Percentiles rank a stretch among this genome's conserved stretches.
Evolutionary conservation across 306 rosid genomes (phyloP).

Genomic region (Ziziphus jujuba): DNA sequence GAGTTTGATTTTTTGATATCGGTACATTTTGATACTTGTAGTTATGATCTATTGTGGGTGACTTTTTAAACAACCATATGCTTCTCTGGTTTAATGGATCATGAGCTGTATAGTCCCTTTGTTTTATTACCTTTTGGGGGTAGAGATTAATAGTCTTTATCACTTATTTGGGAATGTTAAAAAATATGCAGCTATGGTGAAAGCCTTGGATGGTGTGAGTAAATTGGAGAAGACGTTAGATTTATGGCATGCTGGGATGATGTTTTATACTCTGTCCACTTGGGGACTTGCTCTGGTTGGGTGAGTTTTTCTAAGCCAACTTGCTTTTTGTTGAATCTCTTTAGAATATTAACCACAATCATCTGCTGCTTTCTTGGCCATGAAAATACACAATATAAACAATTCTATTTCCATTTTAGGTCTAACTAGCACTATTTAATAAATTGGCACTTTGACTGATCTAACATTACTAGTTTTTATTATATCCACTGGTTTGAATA

Average conservation of each 20-base stretch:
- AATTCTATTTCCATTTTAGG: no score
- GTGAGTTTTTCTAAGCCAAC: conserved; percentile 34
- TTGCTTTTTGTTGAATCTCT: not conserved
- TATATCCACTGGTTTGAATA: no score
- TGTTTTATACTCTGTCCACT: conserved; percentile 78
- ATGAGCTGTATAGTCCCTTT: not conserved
- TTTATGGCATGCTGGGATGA: conserved; percentile 83
- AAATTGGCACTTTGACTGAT: no score
- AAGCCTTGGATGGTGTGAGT: conserved; percentile 65
- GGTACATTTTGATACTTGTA: not conserved
- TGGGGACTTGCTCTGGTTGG: conserved; percentile 98
- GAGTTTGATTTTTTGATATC: conserved; percentile 11
- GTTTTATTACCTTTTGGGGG: conserved; percentile 16
- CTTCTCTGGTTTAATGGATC: no score
- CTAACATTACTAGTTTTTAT: no score
- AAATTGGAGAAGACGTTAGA: conserved; percentile 62
- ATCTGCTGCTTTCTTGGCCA: conserved; percentile 1
- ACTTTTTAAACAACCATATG: not conserved
- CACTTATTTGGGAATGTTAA: conserved; percentile 21
- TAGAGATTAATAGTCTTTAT: conserved; percentile 13
- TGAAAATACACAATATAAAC: not conserved
- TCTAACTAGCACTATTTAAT: no score
- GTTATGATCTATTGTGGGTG: not conserved
- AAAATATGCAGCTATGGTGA: conserved; percentile 62
- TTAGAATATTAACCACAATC: conserved; percentile 4